Evolutionary conservation across 2,329 filamentous ascomycete species (phyloP).

Genomic region (Epichloe sibirici): DNA sequence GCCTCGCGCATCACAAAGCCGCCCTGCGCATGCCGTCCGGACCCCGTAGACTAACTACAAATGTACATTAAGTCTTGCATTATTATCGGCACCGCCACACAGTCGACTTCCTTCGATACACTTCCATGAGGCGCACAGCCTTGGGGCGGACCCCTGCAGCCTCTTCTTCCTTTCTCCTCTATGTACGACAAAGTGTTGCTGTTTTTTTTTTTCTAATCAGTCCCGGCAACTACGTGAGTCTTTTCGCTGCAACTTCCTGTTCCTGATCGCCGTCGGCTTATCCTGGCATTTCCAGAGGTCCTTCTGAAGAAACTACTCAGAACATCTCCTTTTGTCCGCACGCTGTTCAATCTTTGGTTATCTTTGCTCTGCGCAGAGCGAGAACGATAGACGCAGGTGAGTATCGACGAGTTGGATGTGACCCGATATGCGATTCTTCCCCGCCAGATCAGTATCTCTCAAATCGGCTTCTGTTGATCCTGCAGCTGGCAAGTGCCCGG

Average conservation of each 20-base stretch:
- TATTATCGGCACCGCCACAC: conserved; percentile 23
- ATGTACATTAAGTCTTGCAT: conserved; percentile 2
- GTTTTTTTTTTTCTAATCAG: not conserved
- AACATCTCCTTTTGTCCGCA: not conserved
- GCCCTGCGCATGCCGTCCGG: not conserved
- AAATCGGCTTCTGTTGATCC: not conserved
- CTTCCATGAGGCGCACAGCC: conserved; percentile 29
- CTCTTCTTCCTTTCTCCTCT: conserved; percentile 8
- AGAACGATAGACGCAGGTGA: not conserved
- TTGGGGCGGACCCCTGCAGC: conserved; percentile 18
- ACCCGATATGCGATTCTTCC: not conserved
- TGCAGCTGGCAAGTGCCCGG: not conserved
- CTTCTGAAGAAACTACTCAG: not conserved
- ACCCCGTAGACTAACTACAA: not conserved
- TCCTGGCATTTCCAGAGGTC: not conserved
- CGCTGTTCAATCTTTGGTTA: not conserved
- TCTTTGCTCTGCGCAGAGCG: not conserved
- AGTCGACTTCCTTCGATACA: conserved; percentile 29
- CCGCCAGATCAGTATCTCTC: not conserved
- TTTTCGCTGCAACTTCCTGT: not conserved
- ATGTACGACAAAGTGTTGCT: not conserved
- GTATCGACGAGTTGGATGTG: not conserved
- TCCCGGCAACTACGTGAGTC: not conserved
- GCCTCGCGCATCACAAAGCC: not conserved
- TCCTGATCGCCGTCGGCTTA: not conserved